Conservation (phyloP, 345 rosid species). For the Camelina sativa region DNA sequence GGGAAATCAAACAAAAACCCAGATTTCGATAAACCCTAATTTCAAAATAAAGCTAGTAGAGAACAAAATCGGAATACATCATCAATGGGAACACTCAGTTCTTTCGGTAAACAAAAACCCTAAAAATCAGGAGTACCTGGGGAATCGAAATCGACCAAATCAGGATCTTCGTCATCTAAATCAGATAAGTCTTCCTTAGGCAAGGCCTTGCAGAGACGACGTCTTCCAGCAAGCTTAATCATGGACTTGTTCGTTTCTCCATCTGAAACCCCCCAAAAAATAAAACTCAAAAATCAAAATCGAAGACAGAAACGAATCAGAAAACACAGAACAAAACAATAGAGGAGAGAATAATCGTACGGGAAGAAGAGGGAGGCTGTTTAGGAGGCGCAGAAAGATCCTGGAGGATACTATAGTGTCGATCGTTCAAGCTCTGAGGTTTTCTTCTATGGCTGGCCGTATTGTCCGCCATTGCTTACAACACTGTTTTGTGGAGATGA, state of each 20-base stretch:
- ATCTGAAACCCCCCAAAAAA: not conserved
- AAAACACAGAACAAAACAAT: not conserved
- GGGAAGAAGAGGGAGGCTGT: constrained; percentile 39
- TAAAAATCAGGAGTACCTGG: constrained; percentile 44
- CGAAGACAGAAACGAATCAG: not conserved
- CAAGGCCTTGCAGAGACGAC: constrained; percentile 49
- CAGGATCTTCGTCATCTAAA: constrained; percentile 35
- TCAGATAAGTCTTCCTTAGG: constrained; percentile 43
- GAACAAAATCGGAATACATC: not conserved
- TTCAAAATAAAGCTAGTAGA: not conserved
- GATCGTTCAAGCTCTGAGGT: constrained; percentile 81
- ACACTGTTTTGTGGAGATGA: constrained; percentile 12
- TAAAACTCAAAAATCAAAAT: not conserved
- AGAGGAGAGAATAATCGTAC: constrained; percentile 25
- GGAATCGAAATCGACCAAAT: constrained; percentile 62
- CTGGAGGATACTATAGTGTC: constrained; percentile 80
- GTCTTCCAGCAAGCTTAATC: constrained; percentile 46
- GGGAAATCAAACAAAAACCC: constrained; percentile 23
- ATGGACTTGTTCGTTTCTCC: constrained; percentile 43
- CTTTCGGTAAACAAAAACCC: constrained; percentile 2
- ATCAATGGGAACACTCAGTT: not conserved
- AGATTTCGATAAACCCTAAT: constrained; percentile 14
- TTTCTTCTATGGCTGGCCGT: constrained; percentile 48
- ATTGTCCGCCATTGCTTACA: constrained; percentile 54
- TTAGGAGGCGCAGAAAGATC: constrained; percentile 70